Base-by-base conservation (phyloP, 768 basidiomycete genomes). In the Antrodiella citrinella region DNA sequence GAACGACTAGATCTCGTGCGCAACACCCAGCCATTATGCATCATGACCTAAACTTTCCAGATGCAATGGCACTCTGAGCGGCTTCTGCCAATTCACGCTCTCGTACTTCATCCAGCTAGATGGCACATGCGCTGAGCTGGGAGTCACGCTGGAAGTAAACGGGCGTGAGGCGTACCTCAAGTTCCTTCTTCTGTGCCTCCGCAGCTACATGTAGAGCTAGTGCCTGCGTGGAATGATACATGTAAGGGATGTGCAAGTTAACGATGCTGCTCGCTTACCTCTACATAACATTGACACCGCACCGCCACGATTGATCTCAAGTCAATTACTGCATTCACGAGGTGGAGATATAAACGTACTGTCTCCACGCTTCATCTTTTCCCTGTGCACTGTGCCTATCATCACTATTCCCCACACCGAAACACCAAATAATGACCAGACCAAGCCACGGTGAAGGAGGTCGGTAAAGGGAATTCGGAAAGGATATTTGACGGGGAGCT, bases 291-390 rank as follows among this genome's bases (percentile, higher is more conserved):
- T n/a, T n/a, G n/a, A n/a, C n/a, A n/a, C n/a, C n/a, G n/a, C n/a
- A n/a, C n/a, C n/a, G n/a, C n/a, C n/a, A n/a, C n/a, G n/a, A n/a
- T n/a, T n/a, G n/a, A n/a, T n/a, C n/a, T n/a, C n/a, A n/a, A n/a
- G n/a, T n/a, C n/a, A n/a, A n/a, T n/a, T n/a, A n/a, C n/a, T n/a
- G n/a, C n/a, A n/a, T n/a, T n/a, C n/a, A n/a, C n/a, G n/a, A n/a
- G n/a, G n/a, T n/a, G n/a, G n/a, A n/a, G n/a, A n/a, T n/a, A n/a
- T n/a, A n/a, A n/a, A n/a, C n/a, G n/a, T 15, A 35, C 30, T 81
- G 77, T 72, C 69, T 48, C 78, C 78, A 48, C 72, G 68, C 45
- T 69, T 67, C 53, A 83, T 62, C 3, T 78, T 80, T 44, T 80
- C 72, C 20, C 66, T 68, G 60, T 84, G 82, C 3, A 79, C 70